Base-by-base conservation (phyloP, 2,329 filamentous ascomycete genomes). In the Xylaria sp. region DNA sequence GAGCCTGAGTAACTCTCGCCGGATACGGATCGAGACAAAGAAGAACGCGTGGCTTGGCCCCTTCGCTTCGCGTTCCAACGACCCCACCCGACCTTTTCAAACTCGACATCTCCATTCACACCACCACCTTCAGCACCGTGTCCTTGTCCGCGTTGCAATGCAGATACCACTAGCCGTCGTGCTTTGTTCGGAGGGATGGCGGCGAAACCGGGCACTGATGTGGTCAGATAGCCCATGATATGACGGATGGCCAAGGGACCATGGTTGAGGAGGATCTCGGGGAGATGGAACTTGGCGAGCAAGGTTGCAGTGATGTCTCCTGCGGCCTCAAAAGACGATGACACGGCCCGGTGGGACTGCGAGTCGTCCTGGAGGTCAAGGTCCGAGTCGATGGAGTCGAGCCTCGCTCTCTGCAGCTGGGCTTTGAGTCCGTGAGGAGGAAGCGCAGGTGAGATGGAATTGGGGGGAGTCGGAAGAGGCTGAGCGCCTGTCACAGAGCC, bases 71-170 rank as follows among this genome's bases (percentile, higher is more conserved):
- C 96, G 80, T 97, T 92, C 95, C 95, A 99, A 73, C 94, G 90
- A 68, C 96, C 96, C 95, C 95, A 98, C 78, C 95, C 95, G 68
- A 98, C 94, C 85, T 98, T 98, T 80, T 97, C 92, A 78, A 97
- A 98, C 78, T 91, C 87, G 76, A 96, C 91, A 74, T 93, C 90
- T 73, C 91, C 90, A 71, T 90, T 85, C 70, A 87, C 79, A 66
- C 88, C 88, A 70, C 89, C 89, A 68, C 86, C 86, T 72, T 89
- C 86, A 64, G 82, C 81, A 71, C 87, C 87, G 71, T 82, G 83
- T 54, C 83, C 82, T 55, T 78, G 81, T 74, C 88, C 87, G 75
- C 92, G 91, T 75, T 98, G 95, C 73, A 98, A 83, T 69, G 94
- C 95, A 68, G 91, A 92, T n/a, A 98, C 95, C 5, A 98, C 94